Evolutionary conservation across 2,329 filamentous ascomycete genomes (phyloP), one percentile per base, ranked within the genome.

Genomic region (Phoma sp.): DNA sequence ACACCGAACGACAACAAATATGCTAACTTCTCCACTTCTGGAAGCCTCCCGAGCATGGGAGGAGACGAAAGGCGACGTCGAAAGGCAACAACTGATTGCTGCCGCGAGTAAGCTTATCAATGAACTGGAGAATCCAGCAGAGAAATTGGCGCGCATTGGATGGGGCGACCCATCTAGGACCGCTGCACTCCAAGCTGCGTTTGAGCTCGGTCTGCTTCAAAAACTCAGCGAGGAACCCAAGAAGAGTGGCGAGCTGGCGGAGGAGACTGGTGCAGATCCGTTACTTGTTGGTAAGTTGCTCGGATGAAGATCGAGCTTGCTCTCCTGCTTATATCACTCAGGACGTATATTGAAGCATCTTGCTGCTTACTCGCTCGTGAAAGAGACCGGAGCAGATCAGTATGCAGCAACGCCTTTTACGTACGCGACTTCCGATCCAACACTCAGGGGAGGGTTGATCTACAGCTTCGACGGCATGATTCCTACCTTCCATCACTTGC

Each of bases 381-480:
- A 46, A 13, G 13, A 46, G n/a, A 19, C n/a, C 19, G 33, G 32
- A 46, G 15, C n/a, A 29, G 43, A 46, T 29, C 15, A 13, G 13
- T 46, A 46, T n/a, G 17, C 29, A 4, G 33, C 43, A 17, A 46
- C 43, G 6, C 15, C 32, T n/a, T 37, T 46, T n/a, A 46, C 43
- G 9, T 25, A 35, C 8, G 32, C 33, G 5, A 29, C 22, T 6
- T 35, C 32, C 22, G 43, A 46, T 9, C 32, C 43, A 13, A 37
- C 43, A 5, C 12, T 46, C 15, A 19, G 43, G 25, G 43, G 43
- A 17, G 43, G 43, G 3, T 19, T 37, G 15, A 29, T 46, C 15
- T 46, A 46, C 15, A 46, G 43, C 15, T 46, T 46, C n/a, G 43
- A 37, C 15, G 43, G 43, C 32, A 46, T 46, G 43, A 46, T 37